Conservation (phyloP, 2,329 filamentous ascomycete genomes). For the Chaetomium sp. region DNA sequence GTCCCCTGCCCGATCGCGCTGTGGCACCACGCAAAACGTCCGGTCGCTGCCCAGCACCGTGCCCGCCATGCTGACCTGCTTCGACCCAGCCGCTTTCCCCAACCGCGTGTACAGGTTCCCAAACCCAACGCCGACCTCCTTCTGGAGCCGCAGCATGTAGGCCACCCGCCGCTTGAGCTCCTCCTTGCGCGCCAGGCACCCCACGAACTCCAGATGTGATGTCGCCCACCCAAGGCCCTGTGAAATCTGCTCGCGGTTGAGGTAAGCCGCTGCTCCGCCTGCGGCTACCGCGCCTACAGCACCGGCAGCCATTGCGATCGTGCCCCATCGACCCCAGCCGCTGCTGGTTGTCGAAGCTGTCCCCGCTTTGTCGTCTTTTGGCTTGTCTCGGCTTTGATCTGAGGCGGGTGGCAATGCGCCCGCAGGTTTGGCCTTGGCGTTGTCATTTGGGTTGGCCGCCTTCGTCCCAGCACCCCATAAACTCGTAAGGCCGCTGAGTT, state of each 20-base stretch:
- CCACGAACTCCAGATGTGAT: constrained; percentile 89
- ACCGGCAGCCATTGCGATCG: constrained; percentile 77
- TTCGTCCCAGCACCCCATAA: constrained; percentile 51
- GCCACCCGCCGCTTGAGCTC: constrained; percentile 70
- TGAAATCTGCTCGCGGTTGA: constrained; percentile 72
- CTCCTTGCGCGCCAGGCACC: constrained; percentile 76
- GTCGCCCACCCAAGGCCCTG: constrained; percentile 75
- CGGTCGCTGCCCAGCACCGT: constrained; percentile 62
- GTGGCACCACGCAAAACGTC: constrained; percentile 83
- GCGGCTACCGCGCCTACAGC: constrained; percentile 77
- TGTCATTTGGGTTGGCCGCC: constrained; percentile 18
- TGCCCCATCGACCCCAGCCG: constrained; percentile 74
- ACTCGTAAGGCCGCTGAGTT: constrained; percentile 59
- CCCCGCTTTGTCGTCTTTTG: constrained; percentile 31
- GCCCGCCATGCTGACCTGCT: constrained; percentile 45
- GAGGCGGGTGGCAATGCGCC: constrained; percentile 32
- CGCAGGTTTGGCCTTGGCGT: constrained; percentile 32
- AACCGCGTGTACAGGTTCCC: constrained; percentile 83
- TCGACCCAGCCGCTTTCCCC: constrained; percentile 57
- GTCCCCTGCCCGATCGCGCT: constrained; percentile 41
- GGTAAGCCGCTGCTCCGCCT: constrained; percentile 77
- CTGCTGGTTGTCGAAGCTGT: constrained; percentile 27
- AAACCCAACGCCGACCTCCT: constrained; percentile 66
- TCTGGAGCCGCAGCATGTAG: constrained; percentile 58
- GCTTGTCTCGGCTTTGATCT: constrained; percentile 29